These are phyloP conservation scores for Metschnikowia borealis DNA, from an alignment of 805 yeast species.

Conservation along the genomic window DNA sequence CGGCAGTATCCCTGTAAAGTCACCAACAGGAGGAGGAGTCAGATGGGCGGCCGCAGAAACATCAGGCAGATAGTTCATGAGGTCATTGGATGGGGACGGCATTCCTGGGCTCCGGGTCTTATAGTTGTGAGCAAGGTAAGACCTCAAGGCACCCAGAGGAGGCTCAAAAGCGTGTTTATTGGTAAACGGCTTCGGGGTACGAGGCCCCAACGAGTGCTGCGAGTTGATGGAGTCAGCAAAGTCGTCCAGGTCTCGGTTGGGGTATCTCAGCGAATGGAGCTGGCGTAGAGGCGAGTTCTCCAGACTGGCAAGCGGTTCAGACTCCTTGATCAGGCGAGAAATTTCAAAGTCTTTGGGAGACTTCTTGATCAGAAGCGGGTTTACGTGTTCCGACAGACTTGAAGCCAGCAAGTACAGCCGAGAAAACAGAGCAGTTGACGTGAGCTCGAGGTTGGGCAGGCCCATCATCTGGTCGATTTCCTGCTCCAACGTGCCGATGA, in stretches of 20 bases:
- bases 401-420: neutral
- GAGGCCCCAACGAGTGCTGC: neutral
- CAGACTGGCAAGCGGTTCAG: neutral
- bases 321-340: neutral
- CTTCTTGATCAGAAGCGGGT: neutral
- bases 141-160: neutral
- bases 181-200: neutral
- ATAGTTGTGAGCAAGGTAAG: neutral
- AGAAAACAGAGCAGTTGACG: neutral
- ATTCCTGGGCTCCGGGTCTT: neutral
- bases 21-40: neutral
- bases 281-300: conserved; percentile 1
- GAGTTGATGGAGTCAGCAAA: neutral
- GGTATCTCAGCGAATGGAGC: conserved; percentile 1
- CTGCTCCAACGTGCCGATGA: conserved; percentile 22
- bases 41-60: neutral
- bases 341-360: conserved; percentile 1
- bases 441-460: neutral
- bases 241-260: neutral
- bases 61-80: neutral
- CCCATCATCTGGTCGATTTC: conserved; percentile 22
- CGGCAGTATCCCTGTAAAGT: neutral
- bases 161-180: neutral
- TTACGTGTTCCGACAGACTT: neutral
- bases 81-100: neutral